These are phyloP conservation scores for Lactarius deliciosus DNA, from an alignment of 768 basidiomycete genomes.

Conservation along the genomic window DNA sequence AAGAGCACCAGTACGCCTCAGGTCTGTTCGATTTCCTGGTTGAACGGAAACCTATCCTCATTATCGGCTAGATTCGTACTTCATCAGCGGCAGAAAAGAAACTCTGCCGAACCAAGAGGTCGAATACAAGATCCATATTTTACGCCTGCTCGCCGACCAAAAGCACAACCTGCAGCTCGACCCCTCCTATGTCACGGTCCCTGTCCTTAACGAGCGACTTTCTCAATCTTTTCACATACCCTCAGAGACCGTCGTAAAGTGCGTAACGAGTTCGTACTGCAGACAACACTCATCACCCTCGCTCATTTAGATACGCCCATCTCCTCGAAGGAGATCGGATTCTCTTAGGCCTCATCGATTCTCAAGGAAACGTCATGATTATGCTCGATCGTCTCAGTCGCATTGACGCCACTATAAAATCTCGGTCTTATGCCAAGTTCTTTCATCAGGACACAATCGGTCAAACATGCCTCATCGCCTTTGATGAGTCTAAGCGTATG, in stretches of 20 bases:
- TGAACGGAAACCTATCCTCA: neutral
- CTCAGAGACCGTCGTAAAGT: neutral
- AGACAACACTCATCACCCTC: too few species aligned
- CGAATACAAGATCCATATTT: neutral
- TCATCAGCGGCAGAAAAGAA: neutral
- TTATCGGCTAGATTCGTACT: neutral
- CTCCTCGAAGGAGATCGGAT: slow-evolving; percentile 7
- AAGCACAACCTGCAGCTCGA: slow-evolving; percentile 13
- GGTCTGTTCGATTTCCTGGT: neutral
- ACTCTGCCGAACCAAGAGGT: neutral
- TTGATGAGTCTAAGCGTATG: slow-evolving; percentile 51
- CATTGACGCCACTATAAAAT: neutral
- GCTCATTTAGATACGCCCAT: neutral
- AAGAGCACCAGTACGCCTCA: neutral
- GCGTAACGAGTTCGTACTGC: neutral
- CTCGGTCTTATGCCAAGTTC: neutral
- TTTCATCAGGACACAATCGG: slow-evolving; percentile 50
- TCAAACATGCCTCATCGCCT: slow-evolving; percentile 44
- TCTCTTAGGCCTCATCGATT: neutral
- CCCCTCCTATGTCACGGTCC: neutral
- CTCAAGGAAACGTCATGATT: slow-evolving; percentile 6
- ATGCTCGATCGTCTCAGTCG: neutral
- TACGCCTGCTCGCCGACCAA: slow-evolving; percentile 3
- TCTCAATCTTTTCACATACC: neutral
- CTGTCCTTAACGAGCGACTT: neutral